Conservation (phyloP, 331 rosid species). For the Quercus lobata region DNA sequence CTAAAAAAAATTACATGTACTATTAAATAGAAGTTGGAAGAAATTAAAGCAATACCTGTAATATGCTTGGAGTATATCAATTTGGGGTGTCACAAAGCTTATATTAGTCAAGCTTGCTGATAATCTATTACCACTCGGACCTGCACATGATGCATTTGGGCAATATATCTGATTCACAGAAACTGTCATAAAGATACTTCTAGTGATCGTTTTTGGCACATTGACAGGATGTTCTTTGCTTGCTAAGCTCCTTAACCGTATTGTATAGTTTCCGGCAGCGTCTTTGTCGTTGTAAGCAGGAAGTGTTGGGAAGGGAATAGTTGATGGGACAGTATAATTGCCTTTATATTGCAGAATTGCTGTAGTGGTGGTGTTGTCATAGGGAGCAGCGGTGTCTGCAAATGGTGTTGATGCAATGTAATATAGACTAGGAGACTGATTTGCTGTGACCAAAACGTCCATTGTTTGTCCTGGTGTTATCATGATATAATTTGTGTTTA, state of each 20-base stretch:
- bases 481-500: too few relatives aligned
- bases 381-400: too few relatives aligned
- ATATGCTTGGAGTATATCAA: conserved; percentile 40
- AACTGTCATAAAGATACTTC: conserved; percentile 25
- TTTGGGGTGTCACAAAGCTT: conserved; percentile 26
- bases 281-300: not conserved
- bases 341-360: too few relatives aligned
- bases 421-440: too few relatives aligned
- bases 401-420: too few relatives aligned
- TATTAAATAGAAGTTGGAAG: not conserved
- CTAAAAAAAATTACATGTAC: too few relatives aligned
- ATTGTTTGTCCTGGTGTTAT: too few relatives aligned
- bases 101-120: conserved; percentile 54
- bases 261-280: conserved; percentile 8
- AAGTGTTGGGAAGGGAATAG: not conserved
- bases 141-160: conserved; percentile 25
- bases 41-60: not conserved
- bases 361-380: too few relatives aligned
- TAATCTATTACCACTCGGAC: conserved; percentile 46
- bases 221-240: conserved; percentile 20
- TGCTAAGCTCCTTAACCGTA: conserved; percentile 11
- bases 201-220: conserved; percentile 25
- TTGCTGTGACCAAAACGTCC: too few relatives aligned
- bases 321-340: not conserved
- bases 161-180: conserved; percentile 46